A percentile compares a stretch with the other conserved stretches of the same genome.
These are phyloP conservation scores for Amanita pseudoporphyria DNA, from an alignment of 768 basidiomycete species.

Conservation along the genomic window DNA sequence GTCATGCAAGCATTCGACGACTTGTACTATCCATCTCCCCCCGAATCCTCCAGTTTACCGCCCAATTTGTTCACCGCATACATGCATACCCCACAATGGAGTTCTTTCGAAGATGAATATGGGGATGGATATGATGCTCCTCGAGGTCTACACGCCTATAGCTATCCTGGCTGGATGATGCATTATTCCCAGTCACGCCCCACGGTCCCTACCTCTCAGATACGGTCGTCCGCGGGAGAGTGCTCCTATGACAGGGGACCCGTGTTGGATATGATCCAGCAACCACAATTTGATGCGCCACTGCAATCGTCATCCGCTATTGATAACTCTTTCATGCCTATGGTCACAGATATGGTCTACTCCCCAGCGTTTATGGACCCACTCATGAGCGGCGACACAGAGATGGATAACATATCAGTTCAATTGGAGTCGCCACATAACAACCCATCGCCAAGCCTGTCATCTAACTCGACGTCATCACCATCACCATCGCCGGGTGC, in stretches of 20 bases:
- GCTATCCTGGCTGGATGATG: background rate
- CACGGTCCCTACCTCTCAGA: constrained; percentile 1
- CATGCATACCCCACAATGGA: background rate
- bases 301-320: background rate
- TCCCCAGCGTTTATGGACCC: background rate
- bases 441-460: constrained; percentile 11
- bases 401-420: background rate
- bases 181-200: background rate
- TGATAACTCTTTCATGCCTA: background rate
- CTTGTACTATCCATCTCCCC: background rate
- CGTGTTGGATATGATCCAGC: background rate
- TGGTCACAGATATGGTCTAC: background rate
- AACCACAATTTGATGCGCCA: background rate
- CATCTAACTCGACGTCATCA: constrained; percentile 10
- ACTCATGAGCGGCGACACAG: background rate
- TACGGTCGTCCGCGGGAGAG: constrained; percentile 2
- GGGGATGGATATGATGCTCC: background rate
- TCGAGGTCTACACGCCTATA: background rate
- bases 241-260: background rate
- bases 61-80: background rate
- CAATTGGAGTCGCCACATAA: background rate
- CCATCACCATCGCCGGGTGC: constrained; percentile 14
- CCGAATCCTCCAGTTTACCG: background rate
- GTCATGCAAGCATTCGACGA: constrained; percentile 3
- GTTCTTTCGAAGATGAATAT: background rate